A percentile compares a stretch with the other conserved stretches of the same genome.
Conservation (phyloP, 495 filamentous ascomycete genomes). For the Cudoniella acicularis region DNA sequence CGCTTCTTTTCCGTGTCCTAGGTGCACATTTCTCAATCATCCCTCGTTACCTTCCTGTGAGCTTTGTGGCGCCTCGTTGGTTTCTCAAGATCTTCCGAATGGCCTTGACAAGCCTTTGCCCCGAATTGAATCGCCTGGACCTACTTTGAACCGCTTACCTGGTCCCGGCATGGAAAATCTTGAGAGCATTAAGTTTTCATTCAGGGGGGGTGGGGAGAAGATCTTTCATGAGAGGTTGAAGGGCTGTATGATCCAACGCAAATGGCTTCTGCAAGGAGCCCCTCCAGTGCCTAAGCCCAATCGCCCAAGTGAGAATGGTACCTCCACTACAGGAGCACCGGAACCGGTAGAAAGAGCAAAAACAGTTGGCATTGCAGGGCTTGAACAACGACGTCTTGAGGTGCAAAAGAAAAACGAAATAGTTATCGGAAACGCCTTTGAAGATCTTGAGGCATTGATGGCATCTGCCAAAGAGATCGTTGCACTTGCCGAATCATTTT, state of each 20-base stretch:
- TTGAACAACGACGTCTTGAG: slow-evolving; percentile 80
- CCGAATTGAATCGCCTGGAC: slow-evolving; percentile 76
- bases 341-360: slow-evolving; percentile 44
- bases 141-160: slow-evolving; percentile 42
- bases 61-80: slow-evolving; percentile 79
- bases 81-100: slow-evolving; percentile 50
- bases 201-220: slow-evolving; percentile 83
- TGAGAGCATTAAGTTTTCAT: slow-evolving; percentile 87
- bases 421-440: slow-evolving; percentile 91
- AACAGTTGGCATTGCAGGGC: slow-evolving; percentile 83
- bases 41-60: slow-evolving; percentile 83
- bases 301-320: slow-evolving; percentile 24
- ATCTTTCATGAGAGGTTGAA: slow-evolving; percentile 88
- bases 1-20: slow-evolving; percentile 65
- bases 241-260: slow-evolving; percentile 80
- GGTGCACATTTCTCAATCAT: slow-evolving; percentile 94
- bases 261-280: slow-evolving; percentile 92
- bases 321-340: slow-evolving; percentile 17
- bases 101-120: slow-evolving; percentile 32
- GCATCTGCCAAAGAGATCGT: slow-evolving; percentile 94
- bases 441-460: slow-evolving; percentile 96
- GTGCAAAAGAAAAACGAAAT: slow-evolving; percentile 86
- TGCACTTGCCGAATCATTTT: slow-evolving; percentile 85
- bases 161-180: slow-evolving; percentile 49
- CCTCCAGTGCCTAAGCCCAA: slow-evolving; percentile 79